phyloP scores from a whole-genome alignment of 73 alveolate species.

The Blepharisma japonicum region DNA sequence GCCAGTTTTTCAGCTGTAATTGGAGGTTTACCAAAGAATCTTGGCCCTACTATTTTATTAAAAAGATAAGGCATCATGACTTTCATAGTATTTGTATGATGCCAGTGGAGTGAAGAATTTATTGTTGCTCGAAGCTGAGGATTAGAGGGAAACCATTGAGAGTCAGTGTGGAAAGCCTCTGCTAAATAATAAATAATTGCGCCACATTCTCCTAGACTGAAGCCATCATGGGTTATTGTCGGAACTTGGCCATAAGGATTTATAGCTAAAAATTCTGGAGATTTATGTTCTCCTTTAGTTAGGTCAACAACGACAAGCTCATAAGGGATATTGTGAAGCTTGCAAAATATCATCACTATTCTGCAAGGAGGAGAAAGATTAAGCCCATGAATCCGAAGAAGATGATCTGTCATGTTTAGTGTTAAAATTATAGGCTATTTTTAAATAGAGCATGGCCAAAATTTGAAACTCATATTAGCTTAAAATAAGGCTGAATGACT shows the following conservation, averaged over 20 bases:
- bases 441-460: too few species aligned
- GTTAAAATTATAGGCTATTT: too few species aligned
- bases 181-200: conserved; percentile 55
- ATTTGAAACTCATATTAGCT: too few species aligned
- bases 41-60: not conserved
- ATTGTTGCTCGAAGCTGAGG: conserved; percentile 35
- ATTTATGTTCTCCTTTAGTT: conserved; percentile 35
- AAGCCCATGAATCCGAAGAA: too few species aligned
- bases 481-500: too few species aligned
- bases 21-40: not conserved
- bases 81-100: conserved; percentile 40
- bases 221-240: conserved; percentile 46
- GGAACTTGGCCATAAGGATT: conserved; percentile 56
- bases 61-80: not conserved
- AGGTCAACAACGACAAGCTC: conserved; percentile 35
- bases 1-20: not conserved
- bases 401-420: too few species aligned
- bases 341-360: conserved; percentile 46
- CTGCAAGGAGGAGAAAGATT: conserved; percentile 47
- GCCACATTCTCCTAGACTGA: conserved; percentile 47
- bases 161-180: conserved; percentile 32
- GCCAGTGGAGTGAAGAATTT: conserved; percentile 55
- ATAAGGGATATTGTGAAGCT: conserved; percentile 38
- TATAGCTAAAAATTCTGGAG: conserved; percentile 36
- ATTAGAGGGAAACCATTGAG: conserved; percentile 61